Conservation (phyloP, 345 rosid genomes). For the Gossypium herbaceum region DNA sequence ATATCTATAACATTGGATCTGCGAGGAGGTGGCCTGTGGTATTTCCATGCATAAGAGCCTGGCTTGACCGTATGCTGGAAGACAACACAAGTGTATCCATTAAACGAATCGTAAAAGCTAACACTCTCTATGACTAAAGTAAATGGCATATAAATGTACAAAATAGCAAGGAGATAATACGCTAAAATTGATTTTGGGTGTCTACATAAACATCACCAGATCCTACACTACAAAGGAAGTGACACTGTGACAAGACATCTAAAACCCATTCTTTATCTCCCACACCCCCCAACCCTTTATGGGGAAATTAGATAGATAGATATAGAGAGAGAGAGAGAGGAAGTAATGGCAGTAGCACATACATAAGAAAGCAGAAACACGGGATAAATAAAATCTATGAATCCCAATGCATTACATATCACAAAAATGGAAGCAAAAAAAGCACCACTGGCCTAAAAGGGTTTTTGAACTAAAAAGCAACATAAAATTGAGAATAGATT, state of each 20-base stretch:
- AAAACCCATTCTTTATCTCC: background rate
- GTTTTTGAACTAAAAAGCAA: background rate
- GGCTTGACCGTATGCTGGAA: slow-evolving; percentile 78
- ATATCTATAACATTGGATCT: slow-evolving; percentile 39
- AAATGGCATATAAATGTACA: slow-evolving; percentile 15
- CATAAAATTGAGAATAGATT: background rate
- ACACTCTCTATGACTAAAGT: slow-evolving; percentile 25
- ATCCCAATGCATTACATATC: background rate
- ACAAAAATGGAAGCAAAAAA: background rate
- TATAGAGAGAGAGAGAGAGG: too few species aligned
- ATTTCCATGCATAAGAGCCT: slow-evolving; percentile 78
- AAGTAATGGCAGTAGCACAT: background rate
- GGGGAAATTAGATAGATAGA: too few species aligned
- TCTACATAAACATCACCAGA: background rate
- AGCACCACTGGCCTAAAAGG: background rate
- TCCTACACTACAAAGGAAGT: background rate
- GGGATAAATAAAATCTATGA: background rate
- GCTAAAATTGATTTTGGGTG: background rate
- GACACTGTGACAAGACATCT: background rate
- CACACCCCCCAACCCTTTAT: background rate
- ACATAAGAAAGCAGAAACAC: background rate
- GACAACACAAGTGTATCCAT: slow-evolving; percentile 54
- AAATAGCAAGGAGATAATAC: background rate
- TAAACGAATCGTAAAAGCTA: slow-evolving; percentile 33
- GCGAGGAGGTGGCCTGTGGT: slow-evolving; percentile 68